Base-by-base conservation (phyloP, 306 rosid species). In the Cucurbita maxima region DNA sequence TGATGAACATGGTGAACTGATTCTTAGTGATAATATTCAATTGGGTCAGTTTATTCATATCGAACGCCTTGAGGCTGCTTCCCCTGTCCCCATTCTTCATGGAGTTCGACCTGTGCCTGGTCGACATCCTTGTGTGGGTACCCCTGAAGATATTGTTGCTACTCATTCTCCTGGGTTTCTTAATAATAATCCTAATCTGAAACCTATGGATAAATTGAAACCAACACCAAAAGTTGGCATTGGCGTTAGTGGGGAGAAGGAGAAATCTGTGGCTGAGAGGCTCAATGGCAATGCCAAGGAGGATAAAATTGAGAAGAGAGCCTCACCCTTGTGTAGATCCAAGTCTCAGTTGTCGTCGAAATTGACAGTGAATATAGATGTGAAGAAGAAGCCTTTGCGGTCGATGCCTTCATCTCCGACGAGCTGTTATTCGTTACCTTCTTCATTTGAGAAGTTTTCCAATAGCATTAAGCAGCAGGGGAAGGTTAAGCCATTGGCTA, bases 21-120 rank as follows among this genome's bases (percentile, higher is more conserved):
- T 95, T 84, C 96, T 88, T 44, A 95, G 97, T 79, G 99, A 95
- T 72, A 95, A 95, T 84, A 95, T 95, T 74, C 99, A 95, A 41
- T 71, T 95, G 67, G 99, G 99, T 62, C 99, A 95, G 91, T 95
- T 84, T 51, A 83, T 95, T 63, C 93, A 91, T 61, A 92, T 89
- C 37, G 99, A 95, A 56, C 89, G 97, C 75, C 87, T 95, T 8
- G 96, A 86, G 52, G 83, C 97, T 8, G 92, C 96, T 40, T 91
- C 97, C 0, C 99, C 96, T 1, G 99, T 95, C 53, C 99, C 99
- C 13, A 84, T 91, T 76, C 92, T 95, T 51, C 97, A 77, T 19
- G 99, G 99, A 47, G 92, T 89, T 72, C 85, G 96, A 84, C 97
- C 96, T 19, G 85, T 95, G 19, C 97, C 96, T 1, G 97, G 99